A percentile compares a stretch with the other conserved stretches of the same genome.
These are phyloP conservation scores for Metarhizium anisopliae DNA, from an alignment of 2,329 filamentous ascomycete genomes.

Conservation along the genomic window DNA sequence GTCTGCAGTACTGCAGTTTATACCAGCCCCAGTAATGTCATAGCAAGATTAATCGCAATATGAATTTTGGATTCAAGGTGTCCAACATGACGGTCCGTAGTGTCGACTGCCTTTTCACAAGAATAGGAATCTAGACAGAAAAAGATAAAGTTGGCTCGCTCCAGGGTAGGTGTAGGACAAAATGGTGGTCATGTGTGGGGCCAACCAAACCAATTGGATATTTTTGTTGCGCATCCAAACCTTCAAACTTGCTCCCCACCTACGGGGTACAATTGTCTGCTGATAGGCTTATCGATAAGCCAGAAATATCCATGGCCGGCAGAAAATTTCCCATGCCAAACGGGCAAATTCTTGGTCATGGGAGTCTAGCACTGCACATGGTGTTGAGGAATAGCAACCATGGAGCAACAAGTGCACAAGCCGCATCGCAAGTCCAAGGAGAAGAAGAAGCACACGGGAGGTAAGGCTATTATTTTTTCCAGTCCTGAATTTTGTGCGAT, in stretches of 20 bases:
- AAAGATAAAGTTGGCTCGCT: neutral
- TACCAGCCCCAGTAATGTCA: too few relatives aligned
- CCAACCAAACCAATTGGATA: too few relatives aligned
- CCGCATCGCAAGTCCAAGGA: slow-evolving; percentile 82
- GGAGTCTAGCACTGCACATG: neutral
- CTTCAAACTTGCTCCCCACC: neutral
- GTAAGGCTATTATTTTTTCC: slow-evolving; percentile 23
- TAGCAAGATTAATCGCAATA: too few relatives aligned
- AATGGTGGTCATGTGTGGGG: too few relatives aligned
- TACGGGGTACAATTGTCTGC: neutral
- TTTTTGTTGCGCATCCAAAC: too few relatives aligned
- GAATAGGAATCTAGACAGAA: neutral
- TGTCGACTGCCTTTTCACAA: too few relatives aligned
- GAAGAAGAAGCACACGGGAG: slow-evolving; percentile 63
- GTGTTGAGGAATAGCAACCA: slow-evolving; percentile 23
- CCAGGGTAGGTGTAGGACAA: neutral
- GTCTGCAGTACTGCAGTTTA: too few relatives aligned
- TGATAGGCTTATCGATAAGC: slow-evolving; percentile 3
- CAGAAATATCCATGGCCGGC: neutral
- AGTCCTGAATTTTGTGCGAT: neutral
- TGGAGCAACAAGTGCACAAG: slow-evolving; percentile 79
- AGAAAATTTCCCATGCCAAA: slow-evolving; percentile 3
- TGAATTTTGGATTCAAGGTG: too few relatives aligned
- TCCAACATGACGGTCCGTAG: too few relatives aligned
- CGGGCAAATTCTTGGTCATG: neutral